Base-by-base conservation (phyloP, 1,284 basidiomycete species). In the Binderoboletus segoi region DNA sequence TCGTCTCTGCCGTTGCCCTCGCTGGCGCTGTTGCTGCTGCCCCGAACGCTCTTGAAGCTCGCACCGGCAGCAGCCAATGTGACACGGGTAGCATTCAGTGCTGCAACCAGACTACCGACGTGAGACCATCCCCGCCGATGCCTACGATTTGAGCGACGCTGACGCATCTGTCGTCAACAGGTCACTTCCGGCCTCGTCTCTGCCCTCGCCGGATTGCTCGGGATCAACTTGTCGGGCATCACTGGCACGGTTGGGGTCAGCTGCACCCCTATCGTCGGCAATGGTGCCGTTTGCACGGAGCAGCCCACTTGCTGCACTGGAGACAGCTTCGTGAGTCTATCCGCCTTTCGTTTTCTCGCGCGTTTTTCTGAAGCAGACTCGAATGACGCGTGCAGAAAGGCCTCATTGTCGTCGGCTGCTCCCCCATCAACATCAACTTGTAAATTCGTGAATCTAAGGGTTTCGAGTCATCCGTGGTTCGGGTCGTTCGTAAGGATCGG, bases 231-330 rank as follows among this genome's bases (percentile, higher is more conserved):
- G 23, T 23, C 49, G 15, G 3, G 16, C 3, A 1, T 18, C n/a
- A 45, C 20, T 3, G 51, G 46, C 30, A 32, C 49, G 35, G 42
- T 66, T 13, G 64, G 58, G 8, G 4, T 59, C n/a, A 53, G 46
- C n/a, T 67, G 63, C 53, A 42, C 43, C 28, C 44, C 52, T 32
- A n/a, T 63, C 40, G 13, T 20, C 3, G 51, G 53, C 10, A 48
- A 51, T 15, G 38, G 45, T 20, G 37, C 37, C 11, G 4, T n/a
- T 12, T 68, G 65, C 44, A 20, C 23, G 15, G 35, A 46, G 10
- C 51, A 67, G 45, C 51, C 67, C 7, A 56, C 54, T n/a, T 67
- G 63, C 51, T 67, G 65, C 43, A 53, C 37, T 20, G 56, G 55
- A 4, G 38, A 68, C 21, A 33, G 3, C 3, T 59, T 52, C 10